These are phyloP conservation scores for Clavispora vitiphila DNA, from an alignment of 805 yeast species.

Conservation along the genomic window DNA sequence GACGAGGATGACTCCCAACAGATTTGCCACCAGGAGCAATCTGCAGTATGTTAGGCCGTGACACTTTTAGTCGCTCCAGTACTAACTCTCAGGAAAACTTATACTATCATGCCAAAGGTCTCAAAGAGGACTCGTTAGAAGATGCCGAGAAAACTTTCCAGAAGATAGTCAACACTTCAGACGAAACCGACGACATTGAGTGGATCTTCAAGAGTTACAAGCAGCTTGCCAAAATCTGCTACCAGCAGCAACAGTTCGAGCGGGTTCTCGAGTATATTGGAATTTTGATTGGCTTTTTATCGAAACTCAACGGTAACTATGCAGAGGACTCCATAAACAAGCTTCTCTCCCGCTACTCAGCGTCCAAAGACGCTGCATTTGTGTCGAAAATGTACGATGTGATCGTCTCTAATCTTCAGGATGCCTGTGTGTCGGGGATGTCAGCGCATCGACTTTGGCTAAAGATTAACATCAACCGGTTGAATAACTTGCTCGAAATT, in stretches of 20 bases:
- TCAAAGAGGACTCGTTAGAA: conserved; percentile 25
- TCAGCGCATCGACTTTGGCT: conserved; percentile 37
- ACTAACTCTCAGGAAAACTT: conserved; percentile 25
- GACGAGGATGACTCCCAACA: conserved; percentile 24
- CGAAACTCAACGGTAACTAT: conserved; percentile 29
- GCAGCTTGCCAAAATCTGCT: conserved; percentile 36
- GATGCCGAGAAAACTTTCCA: conserved; percentile 11
- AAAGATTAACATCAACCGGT: conserved; percentile 42
- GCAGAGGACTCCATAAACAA: conserved; percentile 37
- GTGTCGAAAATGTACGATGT: conserved; percentile 27
- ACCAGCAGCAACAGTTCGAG: conserved; percentile 18
- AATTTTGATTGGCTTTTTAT: conserved; percentile 19
- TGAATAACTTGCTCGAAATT: conserved; percentile 32
- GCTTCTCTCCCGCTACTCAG: conserved; percentile 30
- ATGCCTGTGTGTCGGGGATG: conserved; percentile 13
- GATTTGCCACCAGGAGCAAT: conserved; percentile 18
- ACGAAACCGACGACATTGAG: conserved; percentile 19
- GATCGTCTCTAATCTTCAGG: conserved; percentile 22
- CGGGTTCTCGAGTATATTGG: conserved; percentile 20
- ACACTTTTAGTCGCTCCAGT: not conserved
- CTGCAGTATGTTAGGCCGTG: conserved; percentile 9
- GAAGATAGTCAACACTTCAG: conserved; percentile 14
- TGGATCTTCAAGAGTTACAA: conserved; percentile 39
- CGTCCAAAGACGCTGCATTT: conserved; percentile 23
- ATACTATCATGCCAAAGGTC: conserved; percentile 35